These are phyloP conservation scores for Inonotus hispidus DNA, from an alignment of 1,284 basidiomycete species.

Conservation along the genomic window DNA sequence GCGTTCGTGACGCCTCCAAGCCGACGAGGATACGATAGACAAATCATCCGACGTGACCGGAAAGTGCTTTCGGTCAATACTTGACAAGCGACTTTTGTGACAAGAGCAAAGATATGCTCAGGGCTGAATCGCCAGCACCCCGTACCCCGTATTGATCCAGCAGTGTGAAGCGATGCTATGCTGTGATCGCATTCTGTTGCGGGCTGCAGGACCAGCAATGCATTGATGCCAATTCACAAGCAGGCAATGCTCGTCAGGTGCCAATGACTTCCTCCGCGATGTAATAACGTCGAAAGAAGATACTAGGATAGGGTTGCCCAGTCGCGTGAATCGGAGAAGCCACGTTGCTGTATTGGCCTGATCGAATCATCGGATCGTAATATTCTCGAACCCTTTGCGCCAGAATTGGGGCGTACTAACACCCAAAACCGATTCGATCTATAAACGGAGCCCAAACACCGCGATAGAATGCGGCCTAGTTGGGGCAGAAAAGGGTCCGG, in stretches of 20 bases:
- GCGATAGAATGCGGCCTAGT: background rate
- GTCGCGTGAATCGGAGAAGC: background rate
- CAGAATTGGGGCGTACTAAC: background rate
- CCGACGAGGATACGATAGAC: background rate
- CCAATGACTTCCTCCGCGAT: background rate
- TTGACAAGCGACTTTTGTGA: background rate
- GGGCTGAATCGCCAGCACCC: background rate
- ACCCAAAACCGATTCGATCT: background rate
- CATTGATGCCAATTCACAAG: background rate
- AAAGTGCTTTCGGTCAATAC: background rate
- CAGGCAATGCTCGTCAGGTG: background rate
- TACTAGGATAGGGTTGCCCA: conserved; percentile 1
- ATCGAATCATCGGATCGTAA: background rate
- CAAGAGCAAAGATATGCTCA: background rate
- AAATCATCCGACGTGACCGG: background rate
- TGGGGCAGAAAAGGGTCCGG: background rate
- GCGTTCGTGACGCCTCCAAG: conserved; percentile 7
- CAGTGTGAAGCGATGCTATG: background rate
- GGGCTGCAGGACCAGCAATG: background rate
- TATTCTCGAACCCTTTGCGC: background rate
- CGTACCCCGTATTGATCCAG: background rate
- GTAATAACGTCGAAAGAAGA: background rate
- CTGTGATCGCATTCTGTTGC: background rate
- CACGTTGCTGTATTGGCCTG: background rate
- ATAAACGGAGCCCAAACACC: background rate